Base-by-base conservation (phyloP, 352 stramenopile genomes). In the Globisporangium abappressorium region DNA sequence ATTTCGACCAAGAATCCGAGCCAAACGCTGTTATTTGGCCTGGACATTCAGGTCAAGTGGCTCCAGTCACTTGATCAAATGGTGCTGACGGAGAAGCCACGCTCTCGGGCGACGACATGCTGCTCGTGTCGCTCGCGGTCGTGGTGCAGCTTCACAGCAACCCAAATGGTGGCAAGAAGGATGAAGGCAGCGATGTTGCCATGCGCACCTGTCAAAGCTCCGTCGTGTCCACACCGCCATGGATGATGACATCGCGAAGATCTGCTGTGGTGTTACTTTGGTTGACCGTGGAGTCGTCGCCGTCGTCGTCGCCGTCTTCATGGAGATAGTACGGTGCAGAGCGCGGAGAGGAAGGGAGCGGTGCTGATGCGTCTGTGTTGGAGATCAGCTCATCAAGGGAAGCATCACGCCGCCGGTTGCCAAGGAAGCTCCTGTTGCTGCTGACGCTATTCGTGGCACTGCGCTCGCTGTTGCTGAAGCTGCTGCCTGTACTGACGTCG, bases 111-210 rank as follows among this genome's bases (percentile, higher is more conserved):
- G 76, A 64, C 57, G 36, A 66, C 14, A 78, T 89, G 64, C 62
- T 90, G 70, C 73, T 84, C 58, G 71, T 85, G 41, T 74, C 66
- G 49, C 73, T 87, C 11, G 82, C 71, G 34, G 70, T 81, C 14
- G 41, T 72, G 5, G 65, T 83, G 73, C 74, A 78, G 70, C 22
- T 89, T 86, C 76, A 12, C 18, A 26, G 18, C 51, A 34, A 33
- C 9, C 3, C 22, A n/a, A 18, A 20, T 5, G 51, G 11, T 22
- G 47, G 30, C n/a, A 14, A 30, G 14, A 18, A 38, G 8, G 9
- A 9, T 38, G 36, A 43, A 2, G 9, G 36, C 11, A n/a, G 15
- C 15, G 41, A 5, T 4, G 22, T 18, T 49, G 5, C 43, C 18
- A 41, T 58, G 28, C 54, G 54, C 28, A 15, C 54, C 26, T 24